Percentiles rank a stretch among this genome's conserved stretches.
These are phyloP conservation scores for Lolium rigidum DNA, from an alignment of 176 grass and related monocot genomes.

Conservation along the genomic window DNA sequence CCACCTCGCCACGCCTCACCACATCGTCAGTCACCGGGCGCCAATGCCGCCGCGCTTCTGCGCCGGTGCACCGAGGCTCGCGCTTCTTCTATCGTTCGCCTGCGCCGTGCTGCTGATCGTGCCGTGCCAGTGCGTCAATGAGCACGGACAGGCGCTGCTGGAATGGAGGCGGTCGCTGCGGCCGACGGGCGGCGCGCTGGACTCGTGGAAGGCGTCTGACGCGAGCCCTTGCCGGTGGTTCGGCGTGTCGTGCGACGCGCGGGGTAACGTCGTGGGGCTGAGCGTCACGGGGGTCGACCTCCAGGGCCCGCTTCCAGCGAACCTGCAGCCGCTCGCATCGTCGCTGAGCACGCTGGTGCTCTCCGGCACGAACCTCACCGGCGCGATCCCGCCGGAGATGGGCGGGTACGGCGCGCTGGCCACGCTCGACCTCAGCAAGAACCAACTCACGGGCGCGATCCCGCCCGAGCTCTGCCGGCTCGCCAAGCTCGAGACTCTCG, in stretches of 20 bases:
- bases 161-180: slow-evolving; percentile 68
- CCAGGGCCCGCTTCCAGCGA: slow-evolving; percentile 70
- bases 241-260: slow-evolving; percentile 73
- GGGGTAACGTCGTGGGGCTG: slow-evolving; percentile 55
- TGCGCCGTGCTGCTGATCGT: slow-evolving; percentile 39
- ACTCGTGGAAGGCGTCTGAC: slow-evolving; percentile 75
- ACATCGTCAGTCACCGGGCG: neutral
- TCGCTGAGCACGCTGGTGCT: slow-evolving; percentile 75
- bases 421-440: slow-evolving; percentile 83
- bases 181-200: slow-evolving; percentile 55
- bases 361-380: slow-evolving; percentile 79
- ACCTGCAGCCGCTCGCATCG: slow-evolving; percentile 54
- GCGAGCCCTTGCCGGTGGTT: slow-evolving; percentile 71
- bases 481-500: slow-evolving; percentile 60
- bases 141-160: slow-evolving; percentile 83
- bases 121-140: slow-evolving; percentile 69
- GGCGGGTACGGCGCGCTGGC: slow-evolving; percentile 55
- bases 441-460: slow-evolving; percentile 77
- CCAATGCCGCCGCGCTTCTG: slow-evolving; percentile 54
- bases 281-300: slow-evolving; percentile 70
- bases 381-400: slow-evolving; percentile 62
- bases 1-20: slow-evolving; percentile 15
- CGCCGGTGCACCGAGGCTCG: slow-evolving; percentile 32
- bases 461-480: slow-evolving; percentile 74
- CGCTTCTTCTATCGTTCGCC: slow-evolving; percentile 40